Percentiles rank a stretch among this genome's conserved stretches.
Conservation (phyloP, 164 flowering plant species). For the Akebia trifoliata region DNA sequence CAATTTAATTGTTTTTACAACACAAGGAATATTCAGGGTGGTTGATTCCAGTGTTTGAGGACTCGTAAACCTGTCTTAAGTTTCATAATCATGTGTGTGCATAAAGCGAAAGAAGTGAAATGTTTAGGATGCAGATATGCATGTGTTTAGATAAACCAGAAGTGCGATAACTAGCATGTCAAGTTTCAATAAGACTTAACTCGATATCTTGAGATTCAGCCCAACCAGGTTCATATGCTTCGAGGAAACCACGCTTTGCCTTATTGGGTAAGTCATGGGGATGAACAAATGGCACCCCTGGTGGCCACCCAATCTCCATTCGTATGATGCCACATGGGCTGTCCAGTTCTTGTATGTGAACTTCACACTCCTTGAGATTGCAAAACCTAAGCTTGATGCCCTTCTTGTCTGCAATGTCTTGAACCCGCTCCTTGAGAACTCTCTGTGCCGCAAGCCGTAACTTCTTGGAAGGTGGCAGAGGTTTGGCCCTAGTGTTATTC, state of each 20-base stretch:
- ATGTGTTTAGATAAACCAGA: constrained; percentile 16
- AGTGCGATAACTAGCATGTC: constrained; percentile 57
- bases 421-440: constrained; percentile 92
- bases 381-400: constrained; percentile 92
- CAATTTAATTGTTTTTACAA: too few species aligned
- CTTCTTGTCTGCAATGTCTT: constrained; percentile 97
- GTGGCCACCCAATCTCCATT: constrained; percentile 96
- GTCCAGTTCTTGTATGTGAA: constrained; percentile 64
- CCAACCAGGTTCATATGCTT: constrained; percentile 99
- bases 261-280: constrained; percentile 98
- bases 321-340: constrained; percentile 81
- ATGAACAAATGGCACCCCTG: constrained; percentile 97
- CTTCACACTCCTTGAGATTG: constrained; percentile 87
- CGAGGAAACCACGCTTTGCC: constrained; percentile 91
- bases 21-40: too few species aligned
- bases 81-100: background rate
- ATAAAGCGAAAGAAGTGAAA: too few species aligned
- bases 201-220: constrained; percentile 84
- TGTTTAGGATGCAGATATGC: background rate
- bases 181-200: constrained; percentile 57
- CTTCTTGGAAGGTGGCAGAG: constrained; percentile 96
- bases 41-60: too few species aligned
- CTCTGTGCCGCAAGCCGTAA: constrained; percentile 90
- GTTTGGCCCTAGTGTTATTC: constrained; percentile 62
- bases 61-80: too few species aligned